Evolutionary conservation across 176 grass and related monocot species (phyloP).

Genomic region (Bromus sterilis): DNA sequence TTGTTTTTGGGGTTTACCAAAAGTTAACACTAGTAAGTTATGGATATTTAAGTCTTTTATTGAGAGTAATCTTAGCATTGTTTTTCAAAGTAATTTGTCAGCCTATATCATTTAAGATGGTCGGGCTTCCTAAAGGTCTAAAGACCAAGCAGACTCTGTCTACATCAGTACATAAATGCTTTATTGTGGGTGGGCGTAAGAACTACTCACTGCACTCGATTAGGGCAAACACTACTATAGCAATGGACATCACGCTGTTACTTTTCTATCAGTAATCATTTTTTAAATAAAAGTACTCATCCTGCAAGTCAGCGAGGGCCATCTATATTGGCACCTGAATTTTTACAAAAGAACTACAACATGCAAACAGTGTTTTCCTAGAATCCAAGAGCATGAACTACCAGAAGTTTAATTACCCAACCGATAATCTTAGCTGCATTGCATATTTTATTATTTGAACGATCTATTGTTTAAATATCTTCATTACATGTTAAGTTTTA

Average conservation of each 20-base stretch:
- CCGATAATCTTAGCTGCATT: not conserved
- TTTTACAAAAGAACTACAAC: not conserved
- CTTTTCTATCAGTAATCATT: not conserved
- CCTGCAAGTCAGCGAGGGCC: not conserved
- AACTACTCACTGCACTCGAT: not conserved
- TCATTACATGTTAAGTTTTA: constrained; percentile 5
- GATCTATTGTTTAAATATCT: not conserved
- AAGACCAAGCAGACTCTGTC: not conserved
- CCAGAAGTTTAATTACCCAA: not conserved
- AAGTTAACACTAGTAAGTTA: not conserved
- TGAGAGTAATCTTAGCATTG: not conserved
- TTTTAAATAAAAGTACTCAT: not conserved
- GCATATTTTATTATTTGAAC: not conserved
- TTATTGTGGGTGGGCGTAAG: not conserved
- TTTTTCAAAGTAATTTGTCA: not conserved
- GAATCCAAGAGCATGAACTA: not conserved
- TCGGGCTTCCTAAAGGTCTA: not conserved
- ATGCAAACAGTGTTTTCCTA: not conserved
- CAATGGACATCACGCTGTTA: not conserved
- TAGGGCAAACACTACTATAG: not conserved
- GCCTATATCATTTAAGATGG: not conserved
- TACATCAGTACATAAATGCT: not conserved
- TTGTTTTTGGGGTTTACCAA: not conserved
- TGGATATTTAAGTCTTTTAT: not conserved
- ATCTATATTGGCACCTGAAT: not conserved